These are phyloP conservation scores for Plasmodium adleri DNA, from an alignment of 169 alveolate genomes.

Conservation along the genomic window DNA sequence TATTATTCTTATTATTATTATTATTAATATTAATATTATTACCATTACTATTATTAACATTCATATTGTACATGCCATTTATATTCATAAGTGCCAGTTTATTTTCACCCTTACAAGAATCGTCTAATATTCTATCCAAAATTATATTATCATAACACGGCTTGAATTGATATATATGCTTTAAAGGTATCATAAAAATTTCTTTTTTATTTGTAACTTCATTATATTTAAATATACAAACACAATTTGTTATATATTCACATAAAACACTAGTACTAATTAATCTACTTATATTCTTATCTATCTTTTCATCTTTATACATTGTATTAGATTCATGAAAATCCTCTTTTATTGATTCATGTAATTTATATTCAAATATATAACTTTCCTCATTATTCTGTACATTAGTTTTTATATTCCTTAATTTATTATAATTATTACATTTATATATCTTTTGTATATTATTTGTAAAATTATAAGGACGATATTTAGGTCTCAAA, in stretches of 20 bases:
- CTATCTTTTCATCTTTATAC: conserved; percentile 29
- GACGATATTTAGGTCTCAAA: conserved; percentile 73
- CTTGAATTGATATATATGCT: conserved; percentile 72
- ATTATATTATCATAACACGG: conserved; percentile 58
- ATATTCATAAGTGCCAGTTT: background rate
- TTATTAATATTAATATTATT: no score
- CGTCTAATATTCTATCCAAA: background rate
- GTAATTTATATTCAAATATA: conserved; percentile 70
- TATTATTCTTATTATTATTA: no score
- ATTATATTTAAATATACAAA: conserved; percentile 67
- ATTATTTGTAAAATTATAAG: conserved; percentile 59
- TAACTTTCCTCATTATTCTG: conserved; percentile 55
- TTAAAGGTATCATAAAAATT: conserved; percentile 68
- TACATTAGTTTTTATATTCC: conserved; percentile 45
- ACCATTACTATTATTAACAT: no score
- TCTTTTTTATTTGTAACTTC: conserved; percentile 71
- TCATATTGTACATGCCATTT: no score
- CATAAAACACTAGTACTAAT: conserved; percentile 75
- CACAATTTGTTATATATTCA: conserved; percentile 71
- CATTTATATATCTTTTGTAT: conserved; percentile 56
- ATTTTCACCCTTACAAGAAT: background rate
- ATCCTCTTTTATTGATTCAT: conserved; percentile 47
- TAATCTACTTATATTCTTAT: conserved; percentile 63
- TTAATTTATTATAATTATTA: conserved; percentile 53
- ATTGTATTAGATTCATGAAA: conserved; percentile 30